Base-by-base conservation (phyloP, 164 flowering plant genomes). In the Umbilicus rupestris region DNA sequence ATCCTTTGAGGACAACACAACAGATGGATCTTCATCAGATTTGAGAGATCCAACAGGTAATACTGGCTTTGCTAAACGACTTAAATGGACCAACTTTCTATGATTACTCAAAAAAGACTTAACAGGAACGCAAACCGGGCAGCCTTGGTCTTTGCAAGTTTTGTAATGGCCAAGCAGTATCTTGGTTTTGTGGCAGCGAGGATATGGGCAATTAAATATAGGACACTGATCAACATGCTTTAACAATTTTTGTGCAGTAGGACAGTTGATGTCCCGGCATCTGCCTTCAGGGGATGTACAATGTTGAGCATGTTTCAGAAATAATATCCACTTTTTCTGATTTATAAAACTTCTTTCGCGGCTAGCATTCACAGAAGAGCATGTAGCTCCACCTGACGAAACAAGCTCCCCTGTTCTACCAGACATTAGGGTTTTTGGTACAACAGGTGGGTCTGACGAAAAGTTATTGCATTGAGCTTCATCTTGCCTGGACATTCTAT, bases 41-140 rank as follows among this genome's bases (percentile, higher is more conserved):
- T 78, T 86, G 68, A 73, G 71, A 15, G 79, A 68, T 60, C 75
- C 84, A 78, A 64, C 72, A 1, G 63, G 68, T 71, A 81, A 66
- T 8, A 63, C 67, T 66, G 78, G 58, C 65, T 70, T 76, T 35
- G 80, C 65, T 9, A 45, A 64, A 72, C 66, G 74, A 72, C 57
- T 73, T 78, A 64, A 69, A 17, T 22, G 62, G 71, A 24, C 42
- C 42, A 29, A 68, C 74, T 69, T 70, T 84, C 37, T 45, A 49
- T n/a, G 73, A 77, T 45, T 64, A 16, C 60, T 55, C 73, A 9
- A 83, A 35, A 77, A 46, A 78, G 14, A 71, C 74, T 62, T 77
- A n/a, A 87, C 90, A 66, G 84, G 89, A 73, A 82, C 71, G 69
- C 99, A 95, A 47, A 92, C 90, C 72, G 94, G 92, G 72, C 99